A percentile compares a stretch with the other conserved stretches of the same genome.
Conservation (phyloP, 148 eudicot genomes). For the Chenopodium quinoa region DNA sequence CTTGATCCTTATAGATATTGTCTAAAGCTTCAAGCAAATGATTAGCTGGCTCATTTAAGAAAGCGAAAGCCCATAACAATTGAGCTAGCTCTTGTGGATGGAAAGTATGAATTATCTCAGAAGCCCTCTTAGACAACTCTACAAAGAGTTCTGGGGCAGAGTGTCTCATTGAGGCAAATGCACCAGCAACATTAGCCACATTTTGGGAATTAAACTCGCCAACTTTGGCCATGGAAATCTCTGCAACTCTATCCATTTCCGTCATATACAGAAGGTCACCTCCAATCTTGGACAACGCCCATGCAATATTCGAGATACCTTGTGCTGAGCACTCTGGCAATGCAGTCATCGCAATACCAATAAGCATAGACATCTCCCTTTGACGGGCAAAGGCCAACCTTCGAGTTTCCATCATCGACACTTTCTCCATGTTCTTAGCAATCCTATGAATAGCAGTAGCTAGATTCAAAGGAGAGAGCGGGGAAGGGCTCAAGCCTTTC, state of each 20-base stretch:
- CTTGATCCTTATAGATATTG: conserved; percentile 38
- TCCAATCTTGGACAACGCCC: conserved; percentile 95
- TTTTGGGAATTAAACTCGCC: conserved; percentile 85
- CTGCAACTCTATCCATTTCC: conserved; percentile 93
- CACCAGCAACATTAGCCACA: conserved; percentile 93
- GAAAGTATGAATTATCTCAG: conserved; percentile 62
- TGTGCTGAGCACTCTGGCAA: conserved; percentile 89
- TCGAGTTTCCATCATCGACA: conserved; percentile 69
- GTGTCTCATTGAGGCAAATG: conserved; percentile 94
- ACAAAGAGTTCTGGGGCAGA: conserved; percentile 78
- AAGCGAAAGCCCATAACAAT: conserved; percentile 91
- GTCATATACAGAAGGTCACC: conserved; percentile 90
- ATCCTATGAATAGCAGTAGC: conserved; percentile 94
- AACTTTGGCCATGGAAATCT: conserved; percentile 72
- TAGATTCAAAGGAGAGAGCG: conserved; percentile 82
- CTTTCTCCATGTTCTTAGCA: conserved; percentile 99
- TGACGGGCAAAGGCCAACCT: conserved; percentile 87
- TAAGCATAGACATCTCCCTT: conserved; percentile 93
- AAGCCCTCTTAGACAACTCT: conserved; percentile 61
- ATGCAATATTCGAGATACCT: conserved; percentile 89
- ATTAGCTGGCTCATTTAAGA: conserved; percentile 68
- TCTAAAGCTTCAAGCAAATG: conserved; percentile 68
- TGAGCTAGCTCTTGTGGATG: conserved; percentile 91
- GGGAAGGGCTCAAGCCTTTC: conserved; percentile 93
- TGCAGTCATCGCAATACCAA: conserved; percentile 79